Base-by-base conservation (phyloP, 2,329 filamentous ascomycete species). In the Apiospora kogelbergensis region DNA sequence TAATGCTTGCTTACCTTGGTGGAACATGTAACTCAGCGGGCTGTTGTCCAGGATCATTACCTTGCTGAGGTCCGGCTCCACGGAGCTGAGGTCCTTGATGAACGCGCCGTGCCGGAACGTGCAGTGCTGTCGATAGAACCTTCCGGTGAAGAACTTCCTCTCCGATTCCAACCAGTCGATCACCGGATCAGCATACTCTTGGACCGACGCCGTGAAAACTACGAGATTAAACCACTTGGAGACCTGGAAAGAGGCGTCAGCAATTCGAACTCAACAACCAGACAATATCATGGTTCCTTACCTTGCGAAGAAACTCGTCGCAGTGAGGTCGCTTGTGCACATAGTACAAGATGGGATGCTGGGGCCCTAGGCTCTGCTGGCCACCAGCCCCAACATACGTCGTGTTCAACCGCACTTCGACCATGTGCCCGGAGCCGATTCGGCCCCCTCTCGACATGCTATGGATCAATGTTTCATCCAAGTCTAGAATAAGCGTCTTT, bases 11-110 rank as follows among this genome's bases (percentile, higher is more conserved):
- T 78, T 83, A 96, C 96, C 95, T 90, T 97, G 94, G 79, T 98
- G 95, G 82, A 98, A 98, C 83, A 98, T 93, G 82, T 98, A 99
- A 83, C 95, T 98, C 84, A 98, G 89, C 68, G 96, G 96, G 80
- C 94, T 98, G 79, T 99, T 99, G 83, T 99, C 96, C 81, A 99
- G 85, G 79, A 99, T 99, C 92, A 98, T 97, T 70, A 99, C 96
- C 82, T 94, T 97, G 83, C 95, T 98, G 77, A 99, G 84, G 80
- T 99, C 96, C 22, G 96, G 95, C 85, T 99, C 96, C 53, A 99
- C 94, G 68, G 94, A 93, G 79, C 94, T 96, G 68, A 99, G 85
- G 81, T 99, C 96, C 81, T 99, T 99, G 85, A 99, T 98, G 78
- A 98, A 99, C 41, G 95, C 95, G 65, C 95, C 95, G 75, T 98